Evolutionary conservation across 495 filamentous ascomycete species (phyloP), one percentile per base, ranked within the genome.

Genomic region (Mytilinidion resinicola): DNA sequence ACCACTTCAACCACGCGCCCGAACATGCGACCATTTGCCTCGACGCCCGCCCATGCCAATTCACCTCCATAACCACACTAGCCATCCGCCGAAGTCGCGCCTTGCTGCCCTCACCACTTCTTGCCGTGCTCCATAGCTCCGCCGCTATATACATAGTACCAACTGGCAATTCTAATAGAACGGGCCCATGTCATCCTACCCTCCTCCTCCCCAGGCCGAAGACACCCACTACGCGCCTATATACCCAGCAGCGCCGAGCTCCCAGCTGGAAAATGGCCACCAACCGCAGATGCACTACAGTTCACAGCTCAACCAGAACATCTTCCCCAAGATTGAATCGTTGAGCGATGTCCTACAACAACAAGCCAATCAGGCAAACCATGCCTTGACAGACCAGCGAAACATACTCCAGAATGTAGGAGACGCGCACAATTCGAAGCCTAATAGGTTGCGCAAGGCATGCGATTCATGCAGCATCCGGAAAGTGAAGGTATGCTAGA

Each of bases 401-500:
- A 55, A 49, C 14, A 53, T 34, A 20, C 20, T 48, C n/a, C 21
- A 53, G 25, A 56, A 56, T 47, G 25, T 19, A 15, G 20, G n/a
- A 9, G 50, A 57, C 21, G 30, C 50, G 50, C 52, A 59, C 33
- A 30, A 30, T 30, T 43, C 38, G 10, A 67, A 65, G 59, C 33
- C 56, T 30, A 67, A 67, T 43, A 47, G 67, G 36, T 51, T 69
- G 53, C 43, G 67, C 34, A 67, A 67, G 41, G 67, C 67, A 6
- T 69, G 67, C 56, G 67, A 69, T 53, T 60, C 61, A 14, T 69
- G 67, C 52, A 67, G 67, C 55, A 62, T 63, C 19, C 61, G 67
- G 49, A 69, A 69, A 56, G 67, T 69, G 44, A 69, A 69, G 56
- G 66, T 68, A 36, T 21, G 66, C 34, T 11, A 30, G 25, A 2